These are phyloP conservation scores for Nemania serpens DNA, from an alignment of 2,329 filamentous ascomycete species.

Conservation along the genomic window DNA sequence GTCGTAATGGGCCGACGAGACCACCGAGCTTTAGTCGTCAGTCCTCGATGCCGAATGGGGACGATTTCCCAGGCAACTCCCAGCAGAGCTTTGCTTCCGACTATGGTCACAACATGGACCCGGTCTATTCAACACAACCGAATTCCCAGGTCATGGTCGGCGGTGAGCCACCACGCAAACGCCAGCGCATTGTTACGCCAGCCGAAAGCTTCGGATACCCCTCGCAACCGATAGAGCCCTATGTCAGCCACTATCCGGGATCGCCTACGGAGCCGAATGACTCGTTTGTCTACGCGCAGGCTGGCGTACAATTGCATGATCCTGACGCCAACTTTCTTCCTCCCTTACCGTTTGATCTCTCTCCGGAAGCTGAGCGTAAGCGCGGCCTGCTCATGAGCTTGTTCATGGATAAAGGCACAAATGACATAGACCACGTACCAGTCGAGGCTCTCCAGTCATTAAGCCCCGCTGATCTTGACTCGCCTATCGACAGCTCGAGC, in stretches of 20 bases:
- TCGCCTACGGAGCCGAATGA: constrained; percentile 82
- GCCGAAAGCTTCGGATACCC: constrained; percentile 62
- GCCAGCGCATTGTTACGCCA: constrained; percentile 64
- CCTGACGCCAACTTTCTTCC: constrained; percentile 65
- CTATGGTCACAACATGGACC: constrained; percentile 73
- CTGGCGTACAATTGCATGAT: constrained; percentile 50
- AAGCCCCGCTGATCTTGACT: constrained; percentile 81
- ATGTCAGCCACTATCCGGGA: constrained; percentile 61
- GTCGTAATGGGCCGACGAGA: constrained; percentile 65
- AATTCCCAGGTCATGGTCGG: constrained; percentile 55
- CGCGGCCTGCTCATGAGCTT: constrained; percentile 81
- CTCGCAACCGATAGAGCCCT: constrained; percentile 52
- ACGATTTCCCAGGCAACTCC: constrained; percentile 73
- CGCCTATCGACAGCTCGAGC: constrained; percentile 85
- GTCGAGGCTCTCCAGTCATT: constrained; percentile 79
- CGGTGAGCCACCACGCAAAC: constrained; percentile 81
- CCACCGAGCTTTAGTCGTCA: constrained; percentile 74
- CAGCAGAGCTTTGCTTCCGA: constrained; percentile 84
- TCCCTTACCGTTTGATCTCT: constrained; percentile 65
- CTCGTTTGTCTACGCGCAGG: constrained; percentile 71
- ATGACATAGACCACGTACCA: constrained; percentile 67
- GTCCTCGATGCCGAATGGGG: constrained; percentile 71
- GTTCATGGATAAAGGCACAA: constrained; percentile 74
- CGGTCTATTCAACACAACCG: constrained; percentile 70
- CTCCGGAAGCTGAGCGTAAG: constrained; percentile 74